These are phyloP conservation scores for Fusarium acutatum DNA, from an alignment of 2,329 filamentous ascomycete genomes.

Conservation along the genomic window DNA sequence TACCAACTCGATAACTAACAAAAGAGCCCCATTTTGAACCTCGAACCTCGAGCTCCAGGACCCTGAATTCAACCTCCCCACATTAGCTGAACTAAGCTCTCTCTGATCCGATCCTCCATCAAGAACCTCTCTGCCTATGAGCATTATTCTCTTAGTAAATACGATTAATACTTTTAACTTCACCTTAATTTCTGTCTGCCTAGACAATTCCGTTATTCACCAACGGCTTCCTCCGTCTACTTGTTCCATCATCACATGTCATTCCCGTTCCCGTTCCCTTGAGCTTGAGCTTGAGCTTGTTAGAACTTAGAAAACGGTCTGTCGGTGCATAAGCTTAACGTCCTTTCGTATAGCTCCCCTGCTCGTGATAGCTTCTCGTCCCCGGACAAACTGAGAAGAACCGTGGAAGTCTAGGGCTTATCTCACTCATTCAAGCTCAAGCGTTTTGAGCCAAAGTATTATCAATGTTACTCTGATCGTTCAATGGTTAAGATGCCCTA, in stretches of 20 bases:
- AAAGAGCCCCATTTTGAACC: slow-evolving; percentile 1
- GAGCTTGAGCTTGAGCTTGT: not conserved
- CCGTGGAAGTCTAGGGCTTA: not conserved
- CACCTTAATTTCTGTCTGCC: not conserved
- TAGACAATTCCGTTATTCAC: not conserved
- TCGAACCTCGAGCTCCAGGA: slow-evolving; percentile 21
- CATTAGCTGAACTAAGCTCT: slow-evolving; percentile 12
- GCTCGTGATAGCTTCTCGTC: slow-evolving; percentile 19
- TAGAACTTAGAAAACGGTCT: not conserved
- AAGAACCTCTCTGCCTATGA: not conserved
- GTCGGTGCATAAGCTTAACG: not conserved
- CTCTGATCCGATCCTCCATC: not conserved
- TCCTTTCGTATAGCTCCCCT: not conserved
- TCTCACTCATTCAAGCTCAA: not conserved
- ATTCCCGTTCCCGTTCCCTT: not conserved
- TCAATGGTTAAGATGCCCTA: not conserved
- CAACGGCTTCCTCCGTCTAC: not conserved
- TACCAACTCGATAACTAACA: not conserved
- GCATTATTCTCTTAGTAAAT: not conserved
- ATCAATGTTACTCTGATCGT: not conserved
- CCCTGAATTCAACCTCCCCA: slow-evolving; percentile 26
- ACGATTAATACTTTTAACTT: not conserved
- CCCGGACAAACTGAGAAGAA: slow-evolving; percentile 10
- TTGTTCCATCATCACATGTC: slow-evolving; percentile 15
- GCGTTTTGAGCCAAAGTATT: not conserved